A percentile compares a stretch with the other conserved stretches of the same genome.
phyloP scores from a whole-genome alignment of 257 asterid genomes.

The Ilex aquifolium region DNA sequence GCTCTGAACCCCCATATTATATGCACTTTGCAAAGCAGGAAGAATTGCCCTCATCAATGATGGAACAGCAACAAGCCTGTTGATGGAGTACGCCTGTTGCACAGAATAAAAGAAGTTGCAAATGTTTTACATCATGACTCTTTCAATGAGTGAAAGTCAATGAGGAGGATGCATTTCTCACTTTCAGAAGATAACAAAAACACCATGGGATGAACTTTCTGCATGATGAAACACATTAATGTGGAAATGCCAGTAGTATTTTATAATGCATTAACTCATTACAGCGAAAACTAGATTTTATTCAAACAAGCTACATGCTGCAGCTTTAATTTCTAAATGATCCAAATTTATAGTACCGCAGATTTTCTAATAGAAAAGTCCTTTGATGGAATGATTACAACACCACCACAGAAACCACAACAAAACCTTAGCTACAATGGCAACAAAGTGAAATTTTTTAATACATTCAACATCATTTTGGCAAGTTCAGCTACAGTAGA shows the following conservation, averaged over 20 bases:
- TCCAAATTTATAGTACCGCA: too few species aligned
- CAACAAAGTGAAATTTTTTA: too few species aligned
- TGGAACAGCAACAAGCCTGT: constrained; percentile 85
- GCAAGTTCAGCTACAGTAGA: too few species aligned
- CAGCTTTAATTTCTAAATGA: too few species aligned
- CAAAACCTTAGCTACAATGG: too few species aligned
- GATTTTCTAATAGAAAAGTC: too few species aligned
- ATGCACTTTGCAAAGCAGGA: constrained; percentile 50
- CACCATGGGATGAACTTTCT: not conserved
- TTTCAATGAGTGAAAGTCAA: not conserved
- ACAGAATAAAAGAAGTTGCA: constrained; percentile 11
- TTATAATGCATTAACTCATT: too few species aligned
- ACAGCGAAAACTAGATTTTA: not conserved
- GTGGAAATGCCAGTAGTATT: too few species aligned
- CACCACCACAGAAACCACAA: too few species aligned
- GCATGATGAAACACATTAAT: not conserved
- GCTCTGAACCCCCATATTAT: constrained; percentile 28
- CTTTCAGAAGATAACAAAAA: not conserved
- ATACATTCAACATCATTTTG: too few species aligned
- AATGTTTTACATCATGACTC: not conserved
- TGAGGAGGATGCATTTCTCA: constrained; percentile 1
- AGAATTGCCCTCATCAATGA: constrained; percentile 69
- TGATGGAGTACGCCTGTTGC: constrained; percentile 63
- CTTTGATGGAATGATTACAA: too few species aligned
- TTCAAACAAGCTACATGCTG: too few species aligned